phyloP scores from a whole-genome alignment of 805 yeast genomes.

The Yamadazyma takamatsuzukensis region DNA sequence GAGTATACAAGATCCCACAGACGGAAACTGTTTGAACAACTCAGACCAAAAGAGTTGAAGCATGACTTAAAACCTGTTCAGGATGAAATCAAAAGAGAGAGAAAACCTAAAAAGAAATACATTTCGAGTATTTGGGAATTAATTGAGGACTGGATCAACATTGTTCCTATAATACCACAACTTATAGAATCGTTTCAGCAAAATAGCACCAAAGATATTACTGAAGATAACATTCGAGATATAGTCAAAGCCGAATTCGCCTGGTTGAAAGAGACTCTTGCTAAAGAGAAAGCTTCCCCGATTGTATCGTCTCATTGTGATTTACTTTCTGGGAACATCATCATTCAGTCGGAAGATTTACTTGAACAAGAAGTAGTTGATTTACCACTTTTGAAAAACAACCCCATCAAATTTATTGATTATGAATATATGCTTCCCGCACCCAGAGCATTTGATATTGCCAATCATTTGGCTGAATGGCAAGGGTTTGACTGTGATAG shows the following conservation, averaged over 20 bases:
- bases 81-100: constrained; percentile 7
- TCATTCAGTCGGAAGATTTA: constrained; percentile 44
- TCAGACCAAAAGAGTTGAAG: constrained; percentile 1
- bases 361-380: constrained; percentile 3
- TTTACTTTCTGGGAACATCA: constrained; percentile 68
- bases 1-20: constrained; percentile 15
- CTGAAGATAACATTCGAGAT: constrained; percentile 25
- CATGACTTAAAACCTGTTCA: not conserved
- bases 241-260: constrained; percentile 47
- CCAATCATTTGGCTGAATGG: constrained; percentile 77
- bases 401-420: constrained; percentile 59
- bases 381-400: constrained; percentile 19
- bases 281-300: constrained; percentile 40
- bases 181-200: constrained; percentile 32
- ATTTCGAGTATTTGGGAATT: constrained; percentile 56
- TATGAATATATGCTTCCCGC: constrained; percentile 72
- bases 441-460: constrained; percentile 71
- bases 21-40: constrained; percentile 9
- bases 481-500: constrained; percentile 76
- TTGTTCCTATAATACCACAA: constrained; percentile 51
- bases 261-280: constrained; percentile 50
- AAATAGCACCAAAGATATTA: constrained; percentile 23
- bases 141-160: constrained; percentile 57
- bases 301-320: constrained; percentile 68
- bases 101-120: constrained; percentile 22